Percentiles rank a stretch among this genome's conserved stretches.
phyloP scores from a whole-genome alignment of 1,284 basidiomycete genomes.

The Pseudozyma pruni region DNA sequence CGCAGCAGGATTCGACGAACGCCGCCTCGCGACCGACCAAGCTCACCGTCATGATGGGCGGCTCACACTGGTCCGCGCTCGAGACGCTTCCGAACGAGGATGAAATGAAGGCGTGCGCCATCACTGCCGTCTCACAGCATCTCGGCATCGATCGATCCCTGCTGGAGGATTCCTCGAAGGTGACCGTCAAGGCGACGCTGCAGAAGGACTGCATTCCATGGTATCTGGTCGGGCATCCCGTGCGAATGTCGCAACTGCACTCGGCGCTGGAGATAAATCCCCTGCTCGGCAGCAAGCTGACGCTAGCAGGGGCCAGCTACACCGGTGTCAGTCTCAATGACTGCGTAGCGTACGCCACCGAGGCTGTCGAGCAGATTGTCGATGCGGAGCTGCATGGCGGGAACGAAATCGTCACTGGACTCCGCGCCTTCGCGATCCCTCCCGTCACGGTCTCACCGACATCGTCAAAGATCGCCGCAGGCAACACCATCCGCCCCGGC shows the following conservation, averaged over 20 bases:
- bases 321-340: constrained; percentile 90
- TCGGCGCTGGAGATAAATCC: constrained; percentile 68
- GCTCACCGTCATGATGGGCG: constrained; percentile 91
- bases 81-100: constrained; percentile 70
- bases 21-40: constrained; percentile 71
- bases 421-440: constrained; percentile 33
- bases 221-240: constrained; percentile 78
- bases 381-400: constrained; percentile 32
- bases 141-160: constrained; percentile 45
- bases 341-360: constrained; percentile 72
- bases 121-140: constrained; percentile 50
- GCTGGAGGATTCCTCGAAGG: constrained; percentile 27
- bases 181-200: constrained; percentile 70
- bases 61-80: constrained; percentile 71
- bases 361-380: constrained; percentile 40
- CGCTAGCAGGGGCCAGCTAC: constrained; percentile 85
- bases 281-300: constrained; percentile 74
- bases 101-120: constrained; percentile 41
- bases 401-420: constrained; percentile 26
- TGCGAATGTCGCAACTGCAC: constrained; percentile 76
- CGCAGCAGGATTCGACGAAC: constrained; percentile 50
- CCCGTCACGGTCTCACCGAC: constrained; percentile 3
- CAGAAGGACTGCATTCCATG: constrained; percentile 85
- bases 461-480: background rate
- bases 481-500: constrained; percentile 10